Evolutionary conservation across 495 filamentous ascomycete species (phyloP).

Genomic region (Penicillium lividum): DNA sequence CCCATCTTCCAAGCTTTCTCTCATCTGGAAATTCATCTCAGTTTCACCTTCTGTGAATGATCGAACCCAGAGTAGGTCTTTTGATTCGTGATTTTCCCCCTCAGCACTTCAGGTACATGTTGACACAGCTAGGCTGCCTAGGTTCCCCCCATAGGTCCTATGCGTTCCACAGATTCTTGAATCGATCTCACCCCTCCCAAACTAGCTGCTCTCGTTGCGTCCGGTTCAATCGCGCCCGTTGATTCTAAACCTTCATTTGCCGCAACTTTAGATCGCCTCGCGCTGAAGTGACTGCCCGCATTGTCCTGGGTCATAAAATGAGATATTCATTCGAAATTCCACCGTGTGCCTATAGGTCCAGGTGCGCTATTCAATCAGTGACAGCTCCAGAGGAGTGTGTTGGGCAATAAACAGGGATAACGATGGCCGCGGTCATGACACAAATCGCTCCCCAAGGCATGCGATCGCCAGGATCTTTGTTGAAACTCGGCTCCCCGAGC

Average conservation of each 20-base stretch:
- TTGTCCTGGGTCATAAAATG: slow-evolving; percentile 38
- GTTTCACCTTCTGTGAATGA: background rate
- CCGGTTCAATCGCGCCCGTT: background rate
- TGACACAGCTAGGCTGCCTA: slow-evolving; percentile 18
- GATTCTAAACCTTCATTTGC: slow-evolving; percentile 3
- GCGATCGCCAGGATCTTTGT: slow-evolving; percentile 15
- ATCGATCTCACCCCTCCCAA: slow-evolving; percentile 11
- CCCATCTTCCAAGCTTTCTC: background rate
- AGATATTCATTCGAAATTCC: slow-evolving; percentile 29
- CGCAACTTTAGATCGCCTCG: slow-evolving; percentile 7
- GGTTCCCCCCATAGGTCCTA: background rate
- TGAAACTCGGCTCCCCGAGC: slow-evolving; percentile 21
- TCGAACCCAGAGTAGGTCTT: background rate
- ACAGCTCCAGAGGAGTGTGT: slow-evolving; percentile 14
- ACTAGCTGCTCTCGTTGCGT: background rate
- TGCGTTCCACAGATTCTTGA: slow-evolving; percentile 15
- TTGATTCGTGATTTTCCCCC: background rate
- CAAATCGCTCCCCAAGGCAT: slow-evolving; percentile 17
- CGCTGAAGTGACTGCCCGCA: slow-evolving; percentile 6
- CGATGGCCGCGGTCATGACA: slow-evolving; percentile 28
- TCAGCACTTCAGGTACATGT: slow-evolving; percentile 22
- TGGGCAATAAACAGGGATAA: slow-evolving; percentile 27
- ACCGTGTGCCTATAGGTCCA: slow-evolving; percentile 34
- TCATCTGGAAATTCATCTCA: background rate
- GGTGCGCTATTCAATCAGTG: slow-evolving; percentile 22